A percentile compares a stretch with the other conserved stretches of the same genome.
Conservation (phyloP, 345 rosid species). For the Acer campestre region DNA sequence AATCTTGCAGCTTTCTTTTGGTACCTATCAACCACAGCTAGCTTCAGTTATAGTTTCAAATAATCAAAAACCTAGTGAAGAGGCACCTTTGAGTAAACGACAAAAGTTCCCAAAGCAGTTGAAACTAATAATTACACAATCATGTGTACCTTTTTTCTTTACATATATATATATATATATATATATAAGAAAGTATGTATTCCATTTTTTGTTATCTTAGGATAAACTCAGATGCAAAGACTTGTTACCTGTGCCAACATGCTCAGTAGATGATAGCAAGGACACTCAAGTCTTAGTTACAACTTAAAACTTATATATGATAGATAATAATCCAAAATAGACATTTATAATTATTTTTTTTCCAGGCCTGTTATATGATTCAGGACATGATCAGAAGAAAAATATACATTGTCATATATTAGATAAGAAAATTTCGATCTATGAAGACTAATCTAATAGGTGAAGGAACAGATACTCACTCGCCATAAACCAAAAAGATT, state of each 20-base stretch:
- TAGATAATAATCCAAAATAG: not conserved
- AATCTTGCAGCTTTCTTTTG: constrained; percentile 54
- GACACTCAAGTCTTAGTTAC: not conserved
- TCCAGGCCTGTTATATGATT: not conserved
- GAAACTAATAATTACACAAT: not conserved
- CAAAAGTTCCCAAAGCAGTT: not conserved
- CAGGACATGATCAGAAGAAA: not conserved
- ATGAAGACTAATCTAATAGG: not conserved
- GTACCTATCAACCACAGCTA: constrained; percentile 41
- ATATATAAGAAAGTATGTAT: not conserved
- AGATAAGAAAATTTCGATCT: not conserved
- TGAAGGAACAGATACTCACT: constrained; percentile 34
- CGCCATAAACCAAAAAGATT: constrained; percentile 45
- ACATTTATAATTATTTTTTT: not conserved
- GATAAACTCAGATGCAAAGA: not conserved
- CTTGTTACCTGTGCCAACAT: not conserved
- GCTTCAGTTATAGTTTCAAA: not conserved
- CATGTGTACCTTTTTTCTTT: not conserved
- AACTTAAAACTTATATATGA: not conserved
- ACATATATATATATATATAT: too few species aligned
- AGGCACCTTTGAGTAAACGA: not conserved
- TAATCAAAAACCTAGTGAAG: not conserved
- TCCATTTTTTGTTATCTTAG: not conserved
- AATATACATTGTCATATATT: not conserved
- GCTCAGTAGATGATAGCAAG: not conserved